Conservation (phyloP, 2,329 filamentous ascomycete species). For the Coniosporium tulheliwenetii region DNA sequence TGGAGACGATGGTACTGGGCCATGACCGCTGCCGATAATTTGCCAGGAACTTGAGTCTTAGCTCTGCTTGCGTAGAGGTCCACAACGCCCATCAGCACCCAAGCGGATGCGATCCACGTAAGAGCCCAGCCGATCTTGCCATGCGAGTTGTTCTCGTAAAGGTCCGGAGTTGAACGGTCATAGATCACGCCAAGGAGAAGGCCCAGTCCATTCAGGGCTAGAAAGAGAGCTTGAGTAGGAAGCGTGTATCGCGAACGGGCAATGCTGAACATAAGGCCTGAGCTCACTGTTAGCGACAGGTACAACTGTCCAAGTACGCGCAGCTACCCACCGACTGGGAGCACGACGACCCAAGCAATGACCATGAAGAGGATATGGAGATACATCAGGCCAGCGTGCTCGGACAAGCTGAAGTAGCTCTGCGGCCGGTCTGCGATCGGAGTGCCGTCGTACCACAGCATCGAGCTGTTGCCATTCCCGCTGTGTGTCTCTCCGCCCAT, state of each 20-base stretch:
- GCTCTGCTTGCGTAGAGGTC: slow-evolving; percentile 41
- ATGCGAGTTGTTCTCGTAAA: slow-evolving; percentile 80
- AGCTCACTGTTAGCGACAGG: slow-evolving; percentile 9
- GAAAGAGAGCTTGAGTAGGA: slow-evolving; percentile 45
- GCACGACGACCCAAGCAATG: slow-evolving; percentile 53
- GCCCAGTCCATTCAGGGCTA: slow-evolving; percentile 47
- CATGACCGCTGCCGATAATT: slow-evolving; percentile 15
- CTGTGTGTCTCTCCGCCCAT: slow-evolving; percentile 1
- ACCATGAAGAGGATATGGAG: slow-evolving; percentile 58
- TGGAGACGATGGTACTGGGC: slow-evolving; percentile 22
- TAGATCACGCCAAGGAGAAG: slow-evolving; percentile 54
- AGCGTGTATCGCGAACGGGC: slow-evolving; percentile 62
- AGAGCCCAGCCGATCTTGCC: slow-evolving; percentile 76
- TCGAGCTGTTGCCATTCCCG: slow-evolving; percentile 6
- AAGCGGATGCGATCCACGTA: slow-evolving; percentile 54
- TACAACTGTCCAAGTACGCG: slow-evolving; percentile 6
- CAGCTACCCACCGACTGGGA: slow-evolving; percentile 50
- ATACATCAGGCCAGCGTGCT: slow-evolving; percentile 42
- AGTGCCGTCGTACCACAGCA: slow-evolving; percentile 5
- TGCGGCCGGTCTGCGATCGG: slow-evolving; percentile 12
- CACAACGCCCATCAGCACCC: slow-evolving; percentile 53
- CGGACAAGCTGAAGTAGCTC: slow-evolving; percentile 45
- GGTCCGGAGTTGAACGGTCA: slow-evolving; percentile 65
- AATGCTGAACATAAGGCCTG: slow-evolving; percentile 76
- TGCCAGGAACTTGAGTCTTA: slow-evolving; percentile 11